These are phyloP conservation scores for Zygotorulaspora danielsina DNA, from an alignment of 805 yeast genomes.

Conservation along the genomic window DNA sequence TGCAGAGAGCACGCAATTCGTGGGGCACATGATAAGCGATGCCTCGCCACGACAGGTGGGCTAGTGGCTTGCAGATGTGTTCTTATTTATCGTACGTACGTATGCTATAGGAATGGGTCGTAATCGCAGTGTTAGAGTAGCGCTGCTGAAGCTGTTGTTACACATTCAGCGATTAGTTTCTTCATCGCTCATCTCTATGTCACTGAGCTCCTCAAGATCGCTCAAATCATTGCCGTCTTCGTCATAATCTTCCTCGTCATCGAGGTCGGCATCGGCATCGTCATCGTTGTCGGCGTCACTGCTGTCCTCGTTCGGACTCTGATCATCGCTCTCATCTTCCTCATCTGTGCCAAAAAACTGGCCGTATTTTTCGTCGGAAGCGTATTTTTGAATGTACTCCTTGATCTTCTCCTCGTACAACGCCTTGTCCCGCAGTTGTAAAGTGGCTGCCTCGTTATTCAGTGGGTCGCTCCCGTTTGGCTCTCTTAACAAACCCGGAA, in stretches of 20 bases:
- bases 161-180: too few relatives aligned
- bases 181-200: slow-evolving; percentile 26
- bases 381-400: slow-evolving; percentile 69
- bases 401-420: slow-evolving; percentile 66
- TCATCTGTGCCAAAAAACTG: slow-evolving; percentile 46
- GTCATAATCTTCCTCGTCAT: slow-evolving; percentile 13
- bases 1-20: neutral
- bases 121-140: too few relatives aligned
- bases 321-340: slow-evolving; percentile 46
- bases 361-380: slow-evolving; percentile 41
- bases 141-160: too few relatives aligned
- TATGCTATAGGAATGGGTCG: too few relatives aligned
- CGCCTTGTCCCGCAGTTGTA: slow-evolving; percentile 64
- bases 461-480: slow-evolving; percentile 95
- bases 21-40: neutral
- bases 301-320: slow-evolving; percentile 33
- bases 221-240: slow-evolving; percentile 13
- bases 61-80: too few relatives aligned
- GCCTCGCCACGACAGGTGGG: too few relatives aligned
- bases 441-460: slow-evolving; percentile 81
- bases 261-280: slow-evolving; percentile 10
- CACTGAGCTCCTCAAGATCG: slow-evolving; percentile 27
- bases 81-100: neutral
- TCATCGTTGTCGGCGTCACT: slow-evolving; percentile 32
- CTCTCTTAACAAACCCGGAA: slow-evolving; percentile 86